A percentile compares a stretch with the other conserved stretches of the same genome.
Conservation (phyloP, 352 stramenopile genomes). For the Phytophthora gonapodyides region DNA sequence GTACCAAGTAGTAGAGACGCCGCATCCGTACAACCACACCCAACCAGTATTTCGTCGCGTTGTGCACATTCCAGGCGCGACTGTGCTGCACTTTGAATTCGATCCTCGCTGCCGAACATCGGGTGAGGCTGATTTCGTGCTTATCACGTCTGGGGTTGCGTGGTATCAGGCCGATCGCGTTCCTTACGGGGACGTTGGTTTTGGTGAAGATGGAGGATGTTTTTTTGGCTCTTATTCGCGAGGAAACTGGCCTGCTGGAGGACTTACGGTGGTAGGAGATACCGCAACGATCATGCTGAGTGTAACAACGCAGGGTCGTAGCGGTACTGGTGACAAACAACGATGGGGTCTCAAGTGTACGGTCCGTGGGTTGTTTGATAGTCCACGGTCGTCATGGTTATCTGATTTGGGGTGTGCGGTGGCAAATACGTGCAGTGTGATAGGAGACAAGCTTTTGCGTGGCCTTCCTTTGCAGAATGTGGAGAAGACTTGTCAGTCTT, state of each 20-base stretch:
- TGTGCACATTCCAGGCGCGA: conserved; percentile 58
- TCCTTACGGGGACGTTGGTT: conserved; percentile 58
- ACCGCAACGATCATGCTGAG: conserved; percentile 73
- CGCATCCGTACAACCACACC: conserved; percentile 67
- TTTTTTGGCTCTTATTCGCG: conserved; percentile 61
- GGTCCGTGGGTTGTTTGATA: conserved; percentile 47
- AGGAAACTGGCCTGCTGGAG: conserved; percentile 62
- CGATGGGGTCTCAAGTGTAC: conserved; percentile 69
- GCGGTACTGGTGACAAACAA: conserved; percentile 42
- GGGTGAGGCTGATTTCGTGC: conserved; percentile 67
- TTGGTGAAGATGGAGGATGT: conserved; percentile 65
- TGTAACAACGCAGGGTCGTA: conserved; percentile 59
- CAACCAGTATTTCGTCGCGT: conserved; percentile 66
- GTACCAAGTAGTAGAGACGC: conserved; percentile 60
- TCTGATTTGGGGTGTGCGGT: conserved; percentile 36
- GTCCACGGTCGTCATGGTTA: conserved; percentile 29
- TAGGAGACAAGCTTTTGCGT: conserved; percentile 49
- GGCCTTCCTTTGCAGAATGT: conserved; percentile 32
- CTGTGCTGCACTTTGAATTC: conserved; percentile 68
- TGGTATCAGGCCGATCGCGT: conserved; percentile 67
- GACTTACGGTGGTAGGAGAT: conserved; percentile 64
- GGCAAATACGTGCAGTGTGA: conserved; percentile 40
- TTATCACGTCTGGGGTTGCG: conserved; percentile 59
- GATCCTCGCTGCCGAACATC: conserved; percentile 63
- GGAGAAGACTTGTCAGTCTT: conserved; percentile 41